Conservation (phyloP, 1,139 yeast genomes). For the Eremothecium gossypii region DNA sequence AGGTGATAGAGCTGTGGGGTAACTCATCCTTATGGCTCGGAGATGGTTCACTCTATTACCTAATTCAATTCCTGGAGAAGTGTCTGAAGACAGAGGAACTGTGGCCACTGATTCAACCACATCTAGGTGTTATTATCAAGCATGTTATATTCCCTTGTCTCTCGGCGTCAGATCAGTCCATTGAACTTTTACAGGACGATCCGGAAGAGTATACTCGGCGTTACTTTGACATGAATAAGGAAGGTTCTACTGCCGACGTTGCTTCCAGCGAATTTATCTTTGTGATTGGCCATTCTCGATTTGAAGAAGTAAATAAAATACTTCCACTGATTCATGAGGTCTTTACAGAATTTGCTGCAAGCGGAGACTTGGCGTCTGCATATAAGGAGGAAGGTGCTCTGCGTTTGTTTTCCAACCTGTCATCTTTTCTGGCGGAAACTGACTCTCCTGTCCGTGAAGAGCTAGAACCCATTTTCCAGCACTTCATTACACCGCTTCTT, state of each 20-base stretch:
- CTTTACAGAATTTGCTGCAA: conserved; percentile 33
- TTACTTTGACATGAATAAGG: conserved; percentile 61
- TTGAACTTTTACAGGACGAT: conserved; percentile 62
- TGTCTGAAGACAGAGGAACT: conserved; percentile 43
- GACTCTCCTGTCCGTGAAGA: conserved; percentile 48
- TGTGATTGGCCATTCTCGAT: conserved; percentile 38
- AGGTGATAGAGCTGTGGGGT: conserved; percentile 52
- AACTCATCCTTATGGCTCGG: conserved; percentile 46
- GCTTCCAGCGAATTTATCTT: conserved; percentile 74
- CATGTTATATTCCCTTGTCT: conserved; percentile 59
- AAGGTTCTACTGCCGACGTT: conserved; percentile 64
- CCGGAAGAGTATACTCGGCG: conserved; percentile 67
- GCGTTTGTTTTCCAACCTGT: conserved; percentile 65
- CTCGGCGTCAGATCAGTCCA: conserved; percentile 44
- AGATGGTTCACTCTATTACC: conserved; percentile 49
- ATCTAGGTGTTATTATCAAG: conserved; percentile 48
- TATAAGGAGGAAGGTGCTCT: conserved; percentile 76
- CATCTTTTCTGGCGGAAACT: conserved; percentile 43
- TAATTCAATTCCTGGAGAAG: conserved; percentile 58
- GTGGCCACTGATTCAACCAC: conserved; percentile 46
- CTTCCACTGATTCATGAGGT: conserved; percentile 43
- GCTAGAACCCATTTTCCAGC: conserved; percentile 63
- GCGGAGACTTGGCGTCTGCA: conserved; percentile 41
- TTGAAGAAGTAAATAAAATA: conserved; percentile 38
- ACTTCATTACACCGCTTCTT: conserved; percentile 56